Conservation (phyloP, 2,329 filamentous ascomycete genomes). For the Sclerotinia subarctica region DNA sequence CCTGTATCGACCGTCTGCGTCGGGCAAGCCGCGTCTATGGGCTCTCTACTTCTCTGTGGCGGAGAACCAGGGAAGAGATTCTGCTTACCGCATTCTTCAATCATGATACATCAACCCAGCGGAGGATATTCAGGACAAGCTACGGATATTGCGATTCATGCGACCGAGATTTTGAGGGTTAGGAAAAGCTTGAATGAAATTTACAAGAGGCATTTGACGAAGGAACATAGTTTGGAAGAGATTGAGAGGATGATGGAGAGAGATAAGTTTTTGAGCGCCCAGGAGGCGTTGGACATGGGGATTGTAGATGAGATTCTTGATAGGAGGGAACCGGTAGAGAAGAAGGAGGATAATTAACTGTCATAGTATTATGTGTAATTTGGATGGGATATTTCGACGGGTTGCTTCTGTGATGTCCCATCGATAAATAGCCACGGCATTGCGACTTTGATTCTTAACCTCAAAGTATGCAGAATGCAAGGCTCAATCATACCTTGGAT, state of each 20-base stretch:
- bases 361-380: background rate
- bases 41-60: constrained; percentile 80
- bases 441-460: background rate
- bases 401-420: background rate
- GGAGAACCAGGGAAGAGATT: constrained; percentile 82
- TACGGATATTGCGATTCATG: constrained; percentile 91
- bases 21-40: constrained; percentile 94
- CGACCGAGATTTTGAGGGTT: constrained; percentile 89
- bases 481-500: too few relatives aligned
- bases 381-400: background rate
- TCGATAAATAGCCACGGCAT: too few relatives aligned
- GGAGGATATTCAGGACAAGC: constrained; percentile 66
- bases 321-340: constrained; percentile 46
- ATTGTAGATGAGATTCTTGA: constrained; percentile 88
- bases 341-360: constrained; percentile 23
- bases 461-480: background rate
- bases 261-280: constrained; percentile 87
- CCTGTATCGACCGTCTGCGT: constrained; percentile 94
- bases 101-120: constrained; percentile 96
- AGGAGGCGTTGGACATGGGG: constrained; percentile 84
- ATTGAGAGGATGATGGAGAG: constrained; percentile 96
- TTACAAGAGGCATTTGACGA: constrained; percentile 81
- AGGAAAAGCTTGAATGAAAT: constrained; percentile 85
- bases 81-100: constrained; percentile 85
- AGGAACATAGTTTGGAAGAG: constrained; percentile 73